phyloP scores from a whole-genome alignment of 768 basidiomycete species.

The Naganishia onofrii region DNA sequence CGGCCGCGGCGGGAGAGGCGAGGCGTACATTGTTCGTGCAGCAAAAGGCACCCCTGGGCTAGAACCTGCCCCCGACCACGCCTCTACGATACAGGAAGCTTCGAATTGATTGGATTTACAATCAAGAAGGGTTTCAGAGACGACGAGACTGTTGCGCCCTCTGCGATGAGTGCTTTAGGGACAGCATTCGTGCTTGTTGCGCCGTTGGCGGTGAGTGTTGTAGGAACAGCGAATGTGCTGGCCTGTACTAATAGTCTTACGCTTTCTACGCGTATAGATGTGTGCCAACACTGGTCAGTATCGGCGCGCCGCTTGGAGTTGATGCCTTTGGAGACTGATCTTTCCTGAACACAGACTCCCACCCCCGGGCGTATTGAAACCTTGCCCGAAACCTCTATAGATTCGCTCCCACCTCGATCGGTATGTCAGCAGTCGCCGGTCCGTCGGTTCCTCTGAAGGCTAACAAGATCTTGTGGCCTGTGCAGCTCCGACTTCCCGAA shows the following conservation, averaged over 20 bases:
- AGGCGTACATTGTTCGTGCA: constrained; percentile 30
- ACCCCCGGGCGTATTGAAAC: constrained; percentile 44
- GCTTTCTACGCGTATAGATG: constrained; percentile 18
- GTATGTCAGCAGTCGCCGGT: constrained; percentile 14
- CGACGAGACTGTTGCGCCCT: no score
- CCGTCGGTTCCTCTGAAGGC: background rate
- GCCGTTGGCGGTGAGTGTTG: constrained; percentile 34
- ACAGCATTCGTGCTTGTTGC: constrained; percentile 50
- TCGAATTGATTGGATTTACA: constrained; percentile 50
- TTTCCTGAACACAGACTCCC: constrained; percentile 29
- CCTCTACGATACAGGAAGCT: constrained; percentile 35
- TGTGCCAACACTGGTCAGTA: constrained; percentile 48
- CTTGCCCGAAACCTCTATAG: constrained; percentile 51
- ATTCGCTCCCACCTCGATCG: constrained; percentile 48
- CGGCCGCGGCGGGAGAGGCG: constrained; percentile 10
- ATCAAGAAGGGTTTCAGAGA: constrained; percentile 48
- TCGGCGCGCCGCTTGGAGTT: background rate
- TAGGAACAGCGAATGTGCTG: background rate
- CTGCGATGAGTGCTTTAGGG: no score
- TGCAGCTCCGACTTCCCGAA: constrained; percentile 33
- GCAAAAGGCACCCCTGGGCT: constrained; percentile 25
- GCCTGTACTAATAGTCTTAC: background rate
- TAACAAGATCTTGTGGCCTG: background rate
- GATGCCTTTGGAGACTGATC: constrained; percentile 22
- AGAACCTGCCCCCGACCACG: constrained; percentile 50